A percentile compares a stretch with the other conserved stretches of the same genome.
phyloP scores from a whole-genome alignment of 2,329 filamentous ascomycete species.

The Leptographium lundbergii region DNA sequence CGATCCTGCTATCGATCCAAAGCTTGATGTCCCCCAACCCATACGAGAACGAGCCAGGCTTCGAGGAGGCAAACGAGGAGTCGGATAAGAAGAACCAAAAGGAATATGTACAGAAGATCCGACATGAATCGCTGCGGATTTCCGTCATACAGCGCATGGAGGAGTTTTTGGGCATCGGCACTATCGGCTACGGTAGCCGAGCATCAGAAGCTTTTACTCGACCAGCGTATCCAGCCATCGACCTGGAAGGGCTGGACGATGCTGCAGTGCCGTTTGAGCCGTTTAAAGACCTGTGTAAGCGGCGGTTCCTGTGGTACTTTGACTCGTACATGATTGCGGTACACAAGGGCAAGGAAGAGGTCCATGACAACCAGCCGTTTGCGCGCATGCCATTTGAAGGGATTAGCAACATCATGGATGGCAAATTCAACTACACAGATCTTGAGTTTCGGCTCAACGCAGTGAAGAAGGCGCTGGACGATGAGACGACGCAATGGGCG shows the following conservation, averaged over 20 bases:
- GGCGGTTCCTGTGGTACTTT: conserved; percentile 91
- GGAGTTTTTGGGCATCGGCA: conserved; percentile 54
- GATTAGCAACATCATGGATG: conserved; percentile 66
- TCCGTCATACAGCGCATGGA: conserved; percentile 80
- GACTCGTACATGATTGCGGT: conserved; percentile 70
- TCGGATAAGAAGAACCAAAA: conserved; percentile 62
- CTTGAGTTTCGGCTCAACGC: conserved; percentile 55
- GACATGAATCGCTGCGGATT: conserved; percentile 78
- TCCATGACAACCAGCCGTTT: conserved; percentile 53
- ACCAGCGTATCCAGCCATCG: conserved; percentile 30
- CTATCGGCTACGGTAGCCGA: conserved; percentile 8
- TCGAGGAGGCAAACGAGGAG: conserved; percentile 58
- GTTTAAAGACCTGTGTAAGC: conserved; percentile 83
- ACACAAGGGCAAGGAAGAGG: conserved; percentile 48
- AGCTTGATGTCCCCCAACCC: conserved; percentile 90
- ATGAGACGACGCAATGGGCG: conserved; percentile 62
- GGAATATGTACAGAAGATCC: conserved; percentile 76
- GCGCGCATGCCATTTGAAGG: conserved; percentile 81
- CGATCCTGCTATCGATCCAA: conserved; percentile 88
- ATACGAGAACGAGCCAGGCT: conserved; percentile 93
- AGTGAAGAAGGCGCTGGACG: conserved; percentile 58
- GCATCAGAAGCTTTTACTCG: not conserved
- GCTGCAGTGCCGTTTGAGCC: conserved; percentile 56
- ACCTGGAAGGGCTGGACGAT: conserved; percentile 38
- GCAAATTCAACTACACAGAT: conserved; percentile 67